phyloP scores from a whole-genome alignment of 208 protist species.

The Trichomonas gallinae region DNA sequence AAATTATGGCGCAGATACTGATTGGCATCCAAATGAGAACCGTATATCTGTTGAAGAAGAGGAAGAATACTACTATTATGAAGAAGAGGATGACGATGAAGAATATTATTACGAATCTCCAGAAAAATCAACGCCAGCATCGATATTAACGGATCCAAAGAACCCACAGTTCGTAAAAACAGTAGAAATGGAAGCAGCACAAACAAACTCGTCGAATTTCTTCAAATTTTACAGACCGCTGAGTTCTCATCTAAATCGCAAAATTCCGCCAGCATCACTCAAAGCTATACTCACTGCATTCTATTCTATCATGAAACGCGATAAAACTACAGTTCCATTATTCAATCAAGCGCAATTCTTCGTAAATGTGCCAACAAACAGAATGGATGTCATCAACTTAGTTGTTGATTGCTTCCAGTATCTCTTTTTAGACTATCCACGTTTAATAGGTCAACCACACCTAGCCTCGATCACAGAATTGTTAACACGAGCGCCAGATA shows the following conservation, averaged over 20 bases:
- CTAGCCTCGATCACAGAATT: background rate
- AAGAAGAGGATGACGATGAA: background rate
- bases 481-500: background rate
- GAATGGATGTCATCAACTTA: background rate
- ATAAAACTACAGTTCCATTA: background rate
- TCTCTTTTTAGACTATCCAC: background rate
- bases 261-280: background rate
- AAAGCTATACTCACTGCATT: background rate
- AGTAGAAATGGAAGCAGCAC: background rate
- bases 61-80: background rate
- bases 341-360: background rate
- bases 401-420: background rate
- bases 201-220: background rate
- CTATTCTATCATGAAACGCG: background rate
- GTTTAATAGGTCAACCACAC: background rate
- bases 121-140: background rate
- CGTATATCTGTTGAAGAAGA: background rate
- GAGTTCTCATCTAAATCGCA: background rate
- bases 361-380: background rate
- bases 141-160: background rate
- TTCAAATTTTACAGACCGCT: background rate
- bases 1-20: background rate
- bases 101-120: background rate
- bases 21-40: background rate
- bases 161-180: background rate